Evolutionary conservation across 495 filamentous ascomycete genomes (phyloP).

Genomic region (Recurvomyces mirabilis): DNA sequence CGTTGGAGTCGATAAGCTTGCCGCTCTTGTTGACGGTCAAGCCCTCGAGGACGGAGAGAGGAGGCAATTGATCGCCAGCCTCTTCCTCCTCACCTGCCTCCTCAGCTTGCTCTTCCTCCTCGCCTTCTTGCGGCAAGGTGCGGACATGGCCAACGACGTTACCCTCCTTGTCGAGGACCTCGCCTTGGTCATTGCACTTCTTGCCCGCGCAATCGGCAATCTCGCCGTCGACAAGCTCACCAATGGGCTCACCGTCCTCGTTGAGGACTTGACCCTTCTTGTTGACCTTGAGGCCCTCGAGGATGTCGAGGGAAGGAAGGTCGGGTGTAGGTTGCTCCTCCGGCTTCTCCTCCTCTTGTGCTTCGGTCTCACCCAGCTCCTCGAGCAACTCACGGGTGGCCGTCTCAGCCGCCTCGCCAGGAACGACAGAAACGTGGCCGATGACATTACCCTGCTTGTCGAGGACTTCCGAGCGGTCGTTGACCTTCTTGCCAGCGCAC

Average conservation of each 20-base stretch:
- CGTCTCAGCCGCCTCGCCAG: constrained; percentile 42
- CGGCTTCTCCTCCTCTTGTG: constrained; percentile 25
- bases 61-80: constrained; percentile 35
- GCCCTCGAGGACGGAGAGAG: constrained; percentile 50
- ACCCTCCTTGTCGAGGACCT: constrained; percentile 38
- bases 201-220: constrained; percentile 38
- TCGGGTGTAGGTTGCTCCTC: constrained; percentile 22
- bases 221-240: constrained; percentile 39
- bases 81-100: constrained; percentile 27
- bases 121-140: constrained; percentile 23
- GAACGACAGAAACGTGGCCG: constrained; percentile 39
- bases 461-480: constrained; percentile 41
- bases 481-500: constrained; percentile 40
- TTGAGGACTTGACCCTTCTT: constrained; percentile 38
- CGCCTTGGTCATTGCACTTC: constrained; percentile 43
- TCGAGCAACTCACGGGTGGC: constrained; percentile 39
- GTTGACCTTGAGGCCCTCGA: constrained; percentile 37
- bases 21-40: constrained; percentile 51
- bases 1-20: constrained; percentile 36
- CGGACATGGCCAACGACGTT: constrained; percentile 33
- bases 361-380: constrained; percentile 35
- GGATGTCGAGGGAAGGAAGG: constrained; percentile 30
- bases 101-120: constrained; percentile 26
- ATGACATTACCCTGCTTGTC: constrained; percentile 41
- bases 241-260: constrained; percentile 42